phyloP scores from a whole-genome alignment of 106 monocot species.

The Phalaenopsis aphrodite region DNA sequence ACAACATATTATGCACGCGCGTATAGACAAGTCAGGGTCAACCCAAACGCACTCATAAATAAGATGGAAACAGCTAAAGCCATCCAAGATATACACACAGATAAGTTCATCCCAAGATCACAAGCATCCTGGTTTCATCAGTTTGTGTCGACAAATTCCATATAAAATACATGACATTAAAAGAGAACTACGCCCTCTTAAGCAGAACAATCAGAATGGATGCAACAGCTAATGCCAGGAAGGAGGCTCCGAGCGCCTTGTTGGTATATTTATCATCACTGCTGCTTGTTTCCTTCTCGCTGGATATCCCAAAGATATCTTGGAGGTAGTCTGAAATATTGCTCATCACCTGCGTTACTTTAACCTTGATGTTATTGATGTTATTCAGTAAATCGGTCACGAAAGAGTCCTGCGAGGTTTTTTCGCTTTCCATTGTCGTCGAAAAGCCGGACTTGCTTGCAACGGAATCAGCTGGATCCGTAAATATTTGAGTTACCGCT shows the following conservation, averaged over 20 bases:
- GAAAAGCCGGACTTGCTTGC: constrained; percentile 7
- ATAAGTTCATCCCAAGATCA: neutral
- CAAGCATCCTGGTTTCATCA: too few relatives aligned
- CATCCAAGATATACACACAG: neutral
- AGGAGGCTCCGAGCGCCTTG: constrained; percentile 19
- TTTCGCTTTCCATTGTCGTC: neutral
- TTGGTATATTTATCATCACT: neutral
- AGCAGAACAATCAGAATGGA: constrained; percentile 50
- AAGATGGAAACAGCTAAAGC: neutral
- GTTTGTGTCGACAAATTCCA: neutral
- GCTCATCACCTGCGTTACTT: constrained; percentile 26
- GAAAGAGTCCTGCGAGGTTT: constrained; percentile 9
- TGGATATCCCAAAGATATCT: constrained; percentile 23
- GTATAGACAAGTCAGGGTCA: too few relatives aligned
- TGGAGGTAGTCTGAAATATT: constrained; percentile 40
- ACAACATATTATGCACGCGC: too few relatives aligned
- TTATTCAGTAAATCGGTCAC: constrained; percentile 4
- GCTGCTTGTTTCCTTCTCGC: neutral
- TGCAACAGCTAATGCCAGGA: constrained; percentile 48
- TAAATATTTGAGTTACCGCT: neutral
- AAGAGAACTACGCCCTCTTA: constrained; percentile 33
- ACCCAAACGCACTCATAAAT: too few relatives aligned
- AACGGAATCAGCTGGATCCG: constrained; percentile 7
- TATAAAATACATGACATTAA: neutral
- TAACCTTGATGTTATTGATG: constrained; percentile 31